These are phyloP conservation scores for Toxicodendron radicans DNA, from an alignment of 345 rosid genomes.

Conservation along the genomic window DNA sequence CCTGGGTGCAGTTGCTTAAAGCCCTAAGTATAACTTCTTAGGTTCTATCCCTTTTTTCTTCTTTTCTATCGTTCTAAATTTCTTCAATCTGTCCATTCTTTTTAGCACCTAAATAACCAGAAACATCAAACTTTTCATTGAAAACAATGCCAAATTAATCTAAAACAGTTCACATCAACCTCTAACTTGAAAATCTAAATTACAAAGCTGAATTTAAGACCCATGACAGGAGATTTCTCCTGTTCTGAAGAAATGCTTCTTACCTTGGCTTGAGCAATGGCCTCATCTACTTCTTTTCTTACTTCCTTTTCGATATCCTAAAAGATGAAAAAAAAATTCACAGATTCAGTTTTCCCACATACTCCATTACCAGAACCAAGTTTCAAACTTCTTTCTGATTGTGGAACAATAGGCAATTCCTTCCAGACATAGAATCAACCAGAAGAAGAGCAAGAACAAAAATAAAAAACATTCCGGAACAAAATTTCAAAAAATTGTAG, in stretches of 20 bases:
- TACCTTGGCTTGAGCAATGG: constrained; percentile 98
- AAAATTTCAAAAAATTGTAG: background rate
- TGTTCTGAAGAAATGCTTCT: constrained; percentile 5
- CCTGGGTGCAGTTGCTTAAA: background rate
- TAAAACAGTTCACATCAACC: background rate
- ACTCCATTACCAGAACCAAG: background rate
- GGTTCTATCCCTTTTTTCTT: background rate
- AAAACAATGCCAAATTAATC: background rate
- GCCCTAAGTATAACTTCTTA: background rate
- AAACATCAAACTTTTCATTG: background rate
- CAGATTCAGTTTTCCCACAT: background rate
- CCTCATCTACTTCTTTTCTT: constrained; percentile 87
- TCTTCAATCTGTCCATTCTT: background rate
- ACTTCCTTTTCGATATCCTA: constrained; percentile 94
- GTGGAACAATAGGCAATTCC: background rate
- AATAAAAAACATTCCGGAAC: background rate
- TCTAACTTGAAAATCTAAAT: background rate
- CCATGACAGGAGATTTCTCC: background rate
- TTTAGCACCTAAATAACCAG: background rate
- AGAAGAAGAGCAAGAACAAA: background rate
- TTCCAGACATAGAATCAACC: background rate
- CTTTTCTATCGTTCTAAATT: background rate
- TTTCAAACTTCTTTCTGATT: background rate
- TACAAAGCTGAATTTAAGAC: background rate
- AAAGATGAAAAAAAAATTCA: background rate